Base-by-base conservation (phyloP, 306 rosid genomes). In the Gastrolobium bilobum region DNA sequence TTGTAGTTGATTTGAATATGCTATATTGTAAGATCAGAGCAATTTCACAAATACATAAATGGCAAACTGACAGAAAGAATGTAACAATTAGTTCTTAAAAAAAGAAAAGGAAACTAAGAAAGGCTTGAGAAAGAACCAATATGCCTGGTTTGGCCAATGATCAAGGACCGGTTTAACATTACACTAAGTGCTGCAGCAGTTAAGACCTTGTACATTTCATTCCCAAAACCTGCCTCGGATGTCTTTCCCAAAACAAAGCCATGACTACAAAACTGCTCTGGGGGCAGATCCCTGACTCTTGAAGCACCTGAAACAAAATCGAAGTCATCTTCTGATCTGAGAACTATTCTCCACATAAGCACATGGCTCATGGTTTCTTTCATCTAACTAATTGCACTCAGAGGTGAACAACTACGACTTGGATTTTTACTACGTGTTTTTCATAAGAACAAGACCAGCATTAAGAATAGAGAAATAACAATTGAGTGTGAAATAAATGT, bases 81-180 rank as follows among this genome's bases (percentile, higher is more conserved):
- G 46, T 38, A 39, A 70, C 37, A 37, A 39, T 42, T 48, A 50
- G 26, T 68, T 83, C 44, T 75, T 58, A 68, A 83, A 78, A 72
- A 40, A 73, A 10, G 79, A 81, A 77, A 88, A 35, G 11, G 5
- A 68, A 48, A n/a, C 54, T 47, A 88, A 84, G 88, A 88, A 89
- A 88, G 98, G 96, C 94, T 89, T 91, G 91, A 84, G 95, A 88
- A 84, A 90, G 89, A 85, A 95, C 97, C 94, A 92, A 95, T 91
- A 90, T 95, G 98, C 99, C 98, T 95, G 98, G 99, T 95, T 91
- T 95, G 99, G 84, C 98, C 98, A 84, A 95, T 88, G 89, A 95
- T 91, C 79, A 95, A 88, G 83, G 99, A 95, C 87, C 98, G 97
- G 89, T 95, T 92, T 71, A 95, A 81, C 96, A 95, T 90, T 76